A percentile compares a stretch with the other conserved stretches of the same genome.
phyloP scores from a whole-genome alignment of 495 filamentous ascomycete species.

The Penicillium malachiteum region DNA sequence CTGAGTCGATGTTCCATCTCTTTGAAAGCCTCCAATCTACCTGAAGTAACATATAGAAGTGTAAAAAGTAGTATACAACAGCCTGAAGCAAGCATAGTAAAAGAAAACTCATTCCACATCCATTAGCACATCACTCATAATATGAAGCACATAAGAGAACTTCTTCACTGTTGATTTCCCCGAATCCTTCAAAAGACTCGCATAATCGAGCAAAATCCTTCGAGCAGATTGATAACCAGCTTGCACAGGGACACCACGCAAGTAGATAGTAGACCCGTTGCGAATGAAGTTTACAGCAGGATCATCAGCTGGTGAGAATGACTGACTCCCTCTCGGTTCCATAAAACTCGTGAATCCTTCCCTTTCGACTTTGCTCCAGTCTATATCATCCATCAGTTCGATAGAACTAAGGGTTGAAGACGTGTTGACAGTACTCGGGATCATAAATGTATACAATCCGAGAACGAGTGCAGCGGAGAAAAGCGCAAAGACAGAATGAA shows the following conservation, averaged over 20 bases:
- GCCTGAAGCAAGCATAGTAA: background rate
- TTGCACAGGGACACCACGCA: constrained; percentile 47
- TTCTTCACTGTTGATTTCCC: constrained; percentile 53
- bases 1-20: no score
- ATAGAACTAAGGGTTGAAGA: constrained; percentile 36
- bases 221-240: constrained; percentile 51
- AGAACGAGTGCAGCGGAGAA: constrained; percentile 52
- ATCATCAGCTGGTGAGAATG: constrained; percentile 33
- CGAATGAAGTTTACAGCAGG: constrained; percentile 50
- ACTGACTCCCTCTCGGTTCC: constrained; percentile 36
- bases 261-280: constrained; percentile 48
- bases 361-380: constrained; percentile 46
- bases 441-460: constrained; percentile 53
- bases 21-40: no score
- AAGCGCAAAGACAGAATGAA: constrained; percentile 46
- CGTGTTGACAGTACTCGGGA: constrained; percentile 27
- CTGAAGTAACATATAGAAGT: no score
- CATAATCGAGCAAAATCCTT: constrained; percentile 50
- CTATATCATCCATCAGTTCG: constrained; percentile 51
- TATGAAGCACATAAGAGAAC: constrained; percentile 49
- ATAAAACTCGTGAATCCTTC: constrained; percentile 44
- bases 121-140: constrained; percentile 56
- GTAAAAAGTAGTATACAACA: constrained; percentile 9
- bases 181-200: constrained; percentile 48
- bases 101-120: constrained; percentile 36